Conservation (phyloP, 495 filamentous ascomycete genomes). For the Usnea hakonensis region DNA sequence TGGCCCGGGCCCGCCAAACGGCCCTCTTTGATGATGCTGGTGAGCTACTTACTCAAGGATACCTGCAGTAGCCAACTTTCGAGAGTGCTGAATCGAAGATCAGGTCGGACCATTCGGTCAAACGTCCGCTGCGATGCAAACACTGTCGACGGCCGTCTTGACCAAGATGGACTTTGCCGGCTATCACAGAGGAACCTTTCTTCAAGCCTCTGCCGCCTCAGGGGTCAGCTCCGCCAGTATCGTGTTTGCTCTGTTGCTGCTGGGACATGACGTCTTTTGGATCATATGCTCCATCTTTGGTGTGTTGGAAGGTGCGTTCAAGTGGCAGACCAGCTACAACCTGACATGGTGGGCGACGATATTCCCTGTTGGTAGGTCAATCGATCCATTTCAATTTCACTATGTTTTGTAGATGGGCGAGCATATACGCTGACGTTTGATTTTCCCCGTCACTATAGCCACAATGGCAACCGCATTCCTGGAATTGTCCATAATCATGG, state of each 20-base stretch:
- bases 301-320: not conserved
- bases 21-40: not conserved
- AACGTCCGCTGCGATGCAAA: not conserved
- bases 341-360: not conserved
- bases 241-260: not conserved
- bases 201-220: not conserved
- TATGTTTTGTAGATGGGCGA: too few species aligned
- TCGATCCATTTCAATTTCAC: not conserved
- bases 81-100: not conserved
- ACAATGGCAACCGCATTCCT: not conserved
- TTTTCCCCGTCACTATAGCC: not conserved
- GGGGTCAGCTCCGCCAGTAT: not conserved
- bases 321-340: not conserved
- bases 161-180: slow-evolving; percentile 8
- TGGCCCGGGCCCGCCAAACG: not conserved
- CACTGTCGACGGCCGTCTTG: not conserved
- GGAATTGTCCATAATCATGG: not conserved
- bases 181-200: not conserved
- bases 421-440: not conserved
- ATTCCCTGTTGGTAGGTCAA: not conserved
- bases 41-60: not conserved
- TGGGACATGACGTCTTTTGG: not conserved
- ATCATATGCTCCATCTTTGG: not conserved
- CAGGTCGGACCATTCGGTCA: not conserved
- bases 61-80: not conserved